These are phyloP conservation scores for Colletotrichum sp. DNA, from an alignment of 2,329 filamentous ascomycete genomes.

Conservation along the genomic window DNA sequence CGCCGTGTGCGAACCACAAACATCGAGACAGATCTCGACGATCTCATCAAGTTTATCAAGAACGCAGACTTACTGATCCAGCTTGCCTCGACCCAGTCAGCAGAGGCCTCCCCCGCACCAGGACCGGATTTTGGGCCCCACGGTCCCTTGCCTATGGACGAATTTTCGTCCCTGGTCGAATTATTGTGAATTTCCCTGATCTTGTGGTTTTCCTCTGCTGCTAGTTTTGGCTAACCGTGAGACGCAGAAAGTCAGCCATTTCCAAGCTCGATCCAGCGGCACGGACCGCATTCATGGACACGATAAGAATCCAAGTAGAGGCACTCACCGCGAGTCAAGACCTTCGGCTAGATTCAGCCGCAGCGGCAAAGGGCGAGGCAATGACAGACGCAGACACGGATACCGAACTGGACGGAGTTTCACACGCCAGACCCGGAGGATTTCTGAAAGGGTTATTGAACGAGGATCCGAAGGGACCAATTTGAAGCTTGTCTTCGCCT, in stretches of 20 bases:
- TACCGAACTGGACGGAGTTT: background rate
- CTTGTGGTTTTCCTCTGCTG: background rate
- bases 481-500: background rate
- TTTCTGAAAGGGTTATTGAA: constrained; percentile 6
- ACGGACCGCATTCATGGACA: background rate
- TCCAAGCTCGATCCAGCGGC: constrained; percentile 6
- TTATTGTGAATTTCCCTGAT: constrained; percentile 2
- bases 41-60: constrained; percentile 21
- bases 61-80: constrained; percentile 21
- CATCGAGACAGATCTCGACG: constrained; percentile 7
- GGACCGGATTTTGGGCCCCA: background rate
- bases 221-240: background rate
- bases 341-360: background rate
- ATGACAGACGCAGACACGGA: background rate
- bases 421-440: background rate
- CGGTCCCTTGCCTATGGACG: background rate
- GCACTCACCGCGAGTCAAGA: background rate
- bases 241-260: constrained; percentile 2
- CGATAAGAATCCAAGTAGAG: constrained; percentile 8
- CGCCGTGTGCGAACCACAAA: constrained; percentile 18
- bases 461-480: background rate
- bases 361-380: background rate
- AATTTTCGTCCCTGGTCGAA: constrained; percentile 6
- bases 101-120: background rate
- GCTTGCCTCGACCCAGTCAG: constrained; percentile 1